Base-by-base conservation (phyloP, 345 rosid genomes). In the Bruguiera parviflora region DNA sequence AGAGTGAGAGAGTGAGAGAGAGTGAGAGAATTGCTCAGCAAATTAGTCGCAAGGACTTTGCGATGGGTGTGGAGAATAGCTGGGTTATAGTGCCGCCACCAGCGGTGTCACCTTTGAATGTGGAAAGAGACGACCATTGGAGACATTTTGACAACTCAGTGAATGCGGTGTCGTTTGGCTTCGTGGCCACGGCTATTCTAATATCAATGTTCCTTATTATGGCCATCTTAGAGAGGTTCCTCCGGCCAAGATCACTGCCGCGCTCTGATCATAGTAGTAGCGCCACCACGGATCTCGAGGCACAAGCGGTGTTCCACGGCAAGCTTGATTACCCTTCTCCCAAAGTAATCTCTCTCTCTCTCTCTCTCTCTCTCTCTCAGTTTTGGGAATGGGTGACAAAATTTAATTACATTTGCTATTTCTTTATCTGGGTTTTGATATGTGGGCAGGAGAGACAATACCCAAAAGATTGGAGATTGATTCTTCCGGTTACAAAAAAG, bases 121-220 rank as follows among this genome's bases (percentile, higher is more conserved):
- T 56, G 61, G 68, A 66, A n/a, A 71, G 79, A 43, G 71, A 70
- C 4, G 75, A 67, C 10, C 75, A 71, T 2, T 71, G 75, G 72
- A 67, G 72, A 61, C 79, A 71, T 67, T 76, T 71, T 52, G 75
- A 76, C 55, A 71, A 71, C 56, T 76, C 79, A 10, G 72, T 67
- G 32, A 71, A 76, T 43, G 79, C 79, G 19, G 75, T 76, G 20
- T 76, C 79, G 11, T 76, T 70, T 70, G 79, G 79, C 55, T 76
- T 76, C 37, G 79, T 76, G 1, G 79, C 79, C 46, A 76, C 79
- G 22, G 79, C 79, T 63, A 59, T 76, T 61, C 63, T 76, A 3
- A 71, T 76, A 15, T 76, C 79, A 8, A 76, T 71, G 75, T 76
- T 76, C 64, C 64, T 76, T 31, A 71, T 71, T n/a, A 76, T 76